A percentile compares a stretch with the other conserved stretches of the same genome.
Conservation (phyloP, 2,329 filamentous ascomycete genomes). For the Epichloe sp. region DNA sequence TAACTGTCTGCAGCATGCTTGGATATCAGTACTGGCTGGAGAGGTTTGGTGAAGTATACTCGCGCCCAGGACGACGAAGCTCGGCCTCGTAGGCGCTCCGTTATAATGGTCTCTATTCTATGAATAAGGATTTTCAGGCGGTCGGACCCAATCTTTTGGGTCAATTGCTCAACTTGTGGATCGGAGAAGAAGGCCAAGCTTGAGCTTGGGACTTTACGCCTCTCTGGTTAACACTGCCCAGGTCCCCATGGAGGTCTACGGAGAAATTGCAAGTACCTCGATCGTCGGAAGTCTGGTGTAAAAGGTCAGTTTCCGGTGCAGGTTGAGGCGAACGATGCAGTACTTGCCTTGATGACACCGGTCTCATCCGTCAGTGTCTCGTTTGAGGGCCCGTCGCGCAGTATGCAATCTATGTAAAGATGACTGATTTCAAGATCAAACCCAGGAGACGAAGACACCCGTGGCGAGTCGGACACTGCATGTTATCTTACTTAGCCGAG, state of each 20-base stretch:
- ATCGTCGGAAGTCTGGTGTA: constrained; percentile 2
- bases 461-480: neutral
- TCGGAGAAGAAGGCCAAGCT: constrained; percentile 23
- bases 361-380: constrained; percentile 2
- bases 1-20: constrained; percentile 1
- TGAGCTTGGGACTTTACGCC: constrained; percentile 8
- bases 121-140: constrained; percentile 8
- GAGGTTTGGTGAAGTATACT: constrained; percentile 1
- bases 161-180: constrained; percentile 16
- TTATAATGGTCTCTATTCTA: constrained; percentile 7
- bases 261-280: neutral
- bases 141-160: constrained; percentile 7
- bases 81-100: neutral
- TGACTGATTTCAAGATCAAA: neutral
- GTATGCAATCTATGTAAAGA: constrained; percentile 1
- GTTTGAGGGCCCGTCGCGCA: neutral
- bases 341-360: constrained; percentile 1
- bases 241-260: neutral
- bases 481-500: neutral
- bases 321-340: neutral
- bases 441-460: neutral
- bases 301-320: neutral
- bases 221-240: neutral
- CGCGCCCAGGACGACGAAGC: neutral
- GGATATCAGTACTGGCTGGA: neutral